These are phyloP conservation scores for Ogataea degrootiae DNA, from an alignment of 805 yeast species.

Conservation along the genomic window DNA sequence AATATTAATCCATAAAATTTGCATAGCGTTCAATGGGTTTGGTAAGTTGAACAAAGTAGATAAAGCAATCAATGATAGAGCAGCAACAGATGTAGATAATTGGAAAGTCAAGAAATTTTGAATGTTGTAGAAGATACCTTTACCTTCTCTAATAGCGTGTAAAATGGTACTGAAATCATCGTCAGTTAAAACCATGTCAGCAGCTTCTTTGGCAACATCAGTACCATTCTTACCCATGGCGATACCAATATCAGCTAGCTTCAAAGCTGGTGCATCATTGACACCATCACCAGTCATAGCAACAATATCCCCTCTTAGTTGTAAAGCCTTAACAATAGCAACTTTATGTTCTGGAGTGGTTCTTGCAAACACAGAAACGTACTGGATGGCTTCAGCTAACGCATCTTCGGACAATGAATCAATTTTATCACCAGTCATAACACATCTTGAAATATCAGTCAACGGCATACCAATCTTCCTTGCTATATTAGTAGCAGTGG, in stretches of 20 bases:
- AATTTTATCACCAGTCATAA: constrained; percentile 79
- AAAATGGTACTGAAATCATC: constrained; percentile 94
- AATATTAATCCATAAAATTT: constrained; percentile 94
- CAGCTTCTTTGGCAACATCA: constrained; percentile 97
- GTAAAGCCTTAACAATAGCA: constrained; percentile 83
- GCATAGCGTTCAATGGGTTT: constrained; percentile 97
- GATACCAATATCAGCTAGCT: constrained; percentile 93
- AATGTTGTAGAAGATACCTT: constrained; percentile 93
- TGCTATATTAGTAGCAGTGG: constrained; percentile 83
- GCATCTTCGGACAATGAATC: constrained; percentile 70
- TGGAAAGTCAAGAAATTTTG: constrained; percentile 95
- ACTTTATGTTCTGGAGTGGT: constrained; percentile 94
- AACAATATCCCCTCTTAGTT: constrained; percentile 87
- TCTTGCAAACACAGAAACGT: constrained; percentile 88
- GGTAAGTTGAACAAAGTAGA: constrained; percentile 85
- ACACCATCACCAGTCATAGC: constrained; percentile 99
- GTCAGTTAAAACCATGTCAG: constrained; percentile 95
- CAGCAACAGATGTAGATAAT: constrained; percentile 93
- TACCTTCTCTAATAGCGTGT: constrained; percentile 94
- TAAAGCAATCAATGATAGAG: constrained; percentile 81
- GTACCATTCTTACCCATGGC: constrained; percentile 94
- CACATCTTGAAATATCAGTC: constrained; percentile 55
- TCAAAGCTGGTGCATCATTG: constrained; percentile 97
- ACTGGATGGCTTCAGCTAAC: constrained; percentile 68
- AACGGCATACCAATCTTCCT: constrained; percentile 86